A percentile compares a stretch with the other conserved stretches of the same genome.
Evolutionary conservation across 75 land plant genomes (phyloP).

Genomic region (Pinus tabuliformis): DNA sequence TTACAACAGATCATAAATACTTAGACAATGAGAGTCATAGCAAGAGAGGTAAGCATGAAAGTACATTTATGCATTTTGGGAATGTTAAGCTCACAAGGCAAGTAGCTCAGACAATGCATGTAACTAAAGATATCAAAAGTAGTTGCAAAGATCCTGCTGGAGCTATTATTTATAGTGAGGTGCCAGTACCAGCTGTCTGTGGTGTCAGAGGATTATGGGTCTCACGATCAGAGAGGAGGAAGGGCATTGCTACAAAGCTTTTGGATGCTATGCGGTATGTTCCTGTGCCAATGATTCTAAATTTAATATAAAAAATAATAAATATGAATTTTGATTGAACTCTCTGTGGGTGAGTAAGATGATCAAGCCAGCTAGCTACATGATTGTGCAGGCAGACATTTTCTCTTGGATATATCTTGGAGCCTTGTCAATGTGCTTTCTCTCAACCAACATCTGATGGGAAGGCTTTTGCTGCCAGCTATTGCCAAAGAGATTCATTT

Average conservation of each 20-base stretch:
- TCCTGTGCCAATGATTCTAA: neutral
- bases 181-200: conserved; percentile 68
- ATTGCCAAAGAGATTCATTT: conserved; percentile 37
- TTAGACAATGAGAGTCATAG: neutral
- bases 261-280: conserved; percentile 82
- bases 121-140: neutral
- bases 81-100: conserved; percentile 54
- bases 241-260: conserved; percentile 63
- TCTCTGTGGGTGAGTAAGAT: neutral
- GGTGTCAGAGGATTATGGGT: conserved; percentile 94
- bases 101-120: conserved; percentile 15
- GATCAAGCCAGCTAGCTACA: neutral
- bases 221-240: conserved; percentile 62
- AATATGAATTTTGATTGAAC: neutral
- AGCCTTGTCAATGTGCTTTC: conserved; percentile 65
- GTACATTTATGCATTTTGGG: conserved; percentile 54
- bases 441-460: conserved; percentile 79
- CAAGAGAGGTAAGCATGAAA: conserved; percentile 8
- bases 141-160: conserved; percentile 16
- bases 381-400: conserved; percentile 58
- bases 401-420: conserved; percentile 33
- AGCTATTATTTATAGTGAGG: conserved; percentile 49
- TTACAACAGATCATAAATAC: neutral
- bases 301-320: neutral
- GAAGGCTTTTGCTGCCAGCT: conserved; percentile 64